Evolutionary conservation across 352 stramenopile species (phyloP), one percentile per base, ranked within the genome.

Genomic region (Phytophthora palmivora): DNA sequence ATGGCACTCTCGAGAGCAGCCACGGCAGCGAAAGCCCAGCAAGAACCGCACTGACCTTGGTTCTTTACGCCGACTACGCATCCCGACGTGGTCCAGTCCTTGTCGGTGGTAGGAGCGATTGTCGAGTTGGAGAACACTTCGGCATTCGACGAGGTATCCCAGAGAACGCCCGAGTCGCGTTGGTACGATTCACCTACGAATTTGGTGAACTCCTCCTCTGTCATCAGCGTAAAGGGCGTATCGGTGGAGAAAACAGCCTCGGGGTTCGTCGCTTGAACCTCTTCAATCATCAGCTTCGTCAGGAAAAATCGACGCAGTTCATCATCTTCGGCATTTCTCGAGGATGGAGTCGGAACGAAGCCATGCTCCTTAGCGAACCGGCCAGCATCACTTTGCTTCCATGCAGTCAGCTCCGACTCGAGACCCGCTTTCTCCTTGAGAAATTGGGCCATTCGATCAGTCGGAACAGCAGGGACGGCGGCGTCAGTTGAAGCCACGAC

Each of bases 31-130:
- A 99, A 99, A 0, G 94, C 93, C 96, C 97, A 99, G 80, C 97
- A 99, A n/a, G 92, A 98, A 36, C 97, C 97, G 70, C 97, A 99
- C 7, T 89, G 58, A 8, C 94, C 97, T 75, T 99, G 97, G 74
- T 99, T 95, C 68, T 99, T 98, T 16, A 99, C 67, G 4, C 22
- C 15, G 6, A 72, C 71, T 10, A 92, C 74, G 43, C 82, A 92
- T 12, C 72, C 74, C 0, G 77, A 87, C 4, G 63, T 75, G 8
- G 74, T 89, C 83, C 85, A 92, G 52, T 92, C 82, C 45, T 80
- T 78, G 22, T 75, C 64, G 16, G 50, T 54, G 4, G 54, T 60
- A 10, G 18, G 16, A 24, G 37, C 10, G 10, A 34, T 39, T 2
- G 57, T 74, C 2, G 48, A 39, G 46, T 72, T 75, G 6, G 50